Percentiles rank a stretch among this genome's conserved stretches.
These are phyloP conservation scores for Colletotrichum sidae DNA, from an alignment of 2,329 filamentous ascomycete genomes.

Conservation along the genomic window DNA sequence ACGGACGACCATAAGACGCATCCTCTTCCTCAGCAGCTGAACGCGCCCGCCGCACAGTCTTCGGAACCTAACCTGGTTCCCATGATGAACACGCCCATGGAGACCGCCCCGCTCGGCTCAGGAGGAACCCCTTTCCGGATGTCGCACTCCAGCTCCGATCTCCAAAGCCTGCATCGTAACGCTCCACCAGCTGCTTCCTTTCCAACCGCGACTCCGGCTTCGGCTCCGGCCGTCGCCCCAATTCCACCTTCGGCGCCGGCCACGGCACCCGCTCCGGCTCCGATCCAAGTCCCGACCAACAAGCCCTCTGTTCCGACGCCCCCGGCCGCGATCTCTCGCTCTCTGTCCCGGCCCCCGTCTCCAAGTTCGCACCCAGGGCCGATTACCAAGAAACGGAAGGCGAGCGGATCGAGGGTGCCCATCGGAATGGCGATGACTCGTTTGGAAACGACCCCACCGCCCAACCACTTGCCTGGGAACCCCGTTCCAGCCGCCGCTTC, in stretches of 20 bases:
- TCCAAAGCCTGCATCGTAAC: constrained; percentile 68
- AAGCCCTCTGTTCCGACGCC: constrained; percentile 57
- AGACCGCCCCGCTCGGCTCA: constrained; percentile 48
- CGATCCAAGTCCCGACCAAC: constrained; percentile 71
- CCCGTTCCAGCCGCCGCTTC: constrained; percentile 55
- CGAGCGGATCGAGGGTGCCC: constrained; percentile 78
- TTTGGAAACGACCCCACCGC: constrained; percentile 69
- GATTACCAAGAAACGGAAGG: constrained; percentile 84
- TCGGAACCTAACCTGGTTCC: constrained; percentile 36
- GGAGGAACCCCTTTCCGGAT: constrained; percentile 60
- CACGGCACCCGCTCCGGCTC: constrained; percentile 78
- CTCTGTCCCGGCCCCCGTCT: constrained; percentile 78
- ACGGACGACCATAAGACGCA: constrained; percentile 98
- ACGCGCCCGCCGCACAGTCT: constrained; percentile 31
- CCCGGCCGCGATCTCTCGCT: neutral
- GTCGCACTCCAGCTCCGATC: constrained; percentile 72
- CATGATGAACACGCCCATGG: constrained; percentile 37
- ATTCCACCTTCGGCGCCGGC: constrained; percentile 59
- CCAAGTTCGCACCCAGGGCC: constrained; percentile 74
- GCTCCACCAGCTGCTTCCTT: constrained; percentile 49
- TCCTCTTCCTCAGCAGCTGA: constrained; percentile 50
- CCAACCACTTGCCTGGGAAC: constrained; percentile 49
- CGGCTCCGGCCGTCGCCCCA: constrained; percentile 25
- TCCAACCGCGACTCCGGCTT: constrained; percentile 43
- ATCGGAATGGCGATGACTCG: constrained; percentile 84